phyloP scores from a whole-genome alignment of 2,329 filamentous ascomycete species.

The Ophioceras dolichostomum region DNA sequence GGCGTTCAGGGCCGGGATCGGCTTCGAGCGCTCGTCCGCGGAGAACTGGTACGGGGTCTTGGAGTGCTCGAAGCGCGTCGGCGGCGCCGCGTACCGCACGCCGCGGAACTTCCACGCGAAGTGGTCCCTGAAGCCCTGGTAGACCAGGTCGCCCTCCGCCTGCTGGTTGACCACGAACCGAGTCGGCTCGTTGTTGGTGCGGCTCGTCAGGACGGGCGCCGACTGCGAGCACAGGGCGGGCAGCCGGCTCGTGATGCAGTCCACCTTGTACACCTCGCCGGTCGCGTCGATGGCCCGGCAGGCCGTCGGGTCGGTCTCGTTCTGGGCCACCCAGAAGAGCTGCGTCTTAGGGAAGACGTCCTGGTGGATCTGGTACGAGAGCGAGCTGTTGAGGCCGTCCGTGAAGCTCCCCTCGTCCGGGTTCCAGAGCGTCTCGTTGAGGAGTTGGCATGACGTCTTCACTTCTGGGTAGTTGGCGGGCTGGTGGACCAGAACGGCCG shows the following conservation, averaged over 20 bases:
- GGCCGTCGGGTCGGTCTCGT: constrained; percentile 1
- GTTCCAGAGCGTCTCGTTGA: constrained; percentile 12
- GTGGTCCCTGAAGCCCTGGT: constrained; percentile 17
- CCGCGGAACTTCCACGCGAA: constrained; percentile 20
- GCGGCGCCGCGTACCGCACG: constrained; percentile 15
- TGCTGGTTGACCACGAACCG: constrained; percentile 13
- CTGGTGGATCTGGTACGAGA: constrained; percentile 13
- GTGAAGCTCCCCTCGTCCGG: constrained; percentile 11
- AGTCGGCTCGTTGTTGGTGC: constrained; percentile 9
- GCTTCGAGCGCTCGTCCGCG: constrained; percentile 11
- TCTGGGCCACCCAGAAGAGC: constrained; percentile 13
- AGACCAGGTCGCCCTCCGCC: constrained; percentile 8
- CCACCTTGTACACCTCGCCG: constrained; percentile 22
- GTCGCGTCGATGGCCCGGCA: constrained; percentile 15
- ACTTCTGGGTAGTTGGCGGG: constrained; percentile 1
- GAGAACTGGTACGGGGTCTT: constrained; percentile 9
- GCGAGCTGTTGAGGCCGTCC: constrained; percentile 7
- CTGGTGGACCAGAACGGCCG: constrained; percentile 8
- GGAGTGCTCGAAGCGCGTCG: constrained; percentile 16
- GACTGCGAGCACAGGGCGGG: constrained; percentile 18
- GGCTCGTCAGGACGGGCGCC: constrained; percentile 13
- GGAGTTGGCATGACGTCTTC: constrained; percentile 7
- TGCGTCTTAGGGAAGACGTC: constrained; percentile 7
- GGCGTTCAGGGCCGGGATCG: constrained; percentile 13
- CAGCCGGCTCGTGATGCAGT: constrained; percentile 13